Evolutionary conservation across 208 protist genomes (phyloP), one percentile per base, ranked within the genome.

Genomic region (Acanthamoeba triangularis): DNA sequence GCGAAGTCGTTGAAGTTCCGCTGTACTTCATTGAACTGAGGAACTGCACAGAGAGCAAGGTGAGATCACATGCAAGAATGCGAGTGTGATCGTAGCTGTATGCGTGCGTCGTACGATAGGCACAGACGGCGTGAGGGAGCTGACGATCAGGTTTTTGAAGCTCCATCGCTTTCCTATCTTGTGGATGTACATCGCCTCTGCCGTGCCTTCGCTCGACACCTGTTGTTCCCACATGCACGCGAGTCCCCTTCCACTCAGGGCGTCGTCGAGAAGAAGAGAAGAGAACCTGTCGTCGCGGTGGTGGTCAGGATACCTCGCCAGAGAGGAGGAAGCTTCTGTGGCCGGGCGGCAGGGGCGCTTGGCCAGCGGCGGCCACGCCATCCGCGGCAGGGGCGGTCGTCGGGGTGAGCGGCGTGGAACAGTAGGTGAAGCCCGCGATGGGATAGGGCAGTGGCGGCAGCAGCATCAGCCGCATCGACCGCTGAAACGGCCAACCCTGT

Each of bases 271-370:
- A 13, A 33, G 28, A 72, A 61, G 16, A 61, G 54, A 23, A 61
- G 54, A 13, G 54, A 6, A 23, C 49, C 49, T 20, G 49, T n/a
- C n/a, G n/a, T n/a, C n/a, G n/a, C n/a, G n/a, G n/a, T 54, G 13
- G 1, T 54, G 78, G 6, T 35, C 18, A 11, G 13, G 2, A 41
- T 37, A 87, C 78, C 78, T 87, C 78, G 18, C 78, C 78, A 8
- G 78, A 30, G 49, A 87, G 49, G 49, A 87, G 78, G 33, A 87
- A 87, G 78, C 78, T n/a, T n/a, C n/a, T 87, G 52, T 87, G 78
- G 5, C 30, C 5, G 44, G 44, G 35, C 13, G 47, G 28, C 16
- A 35, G 16, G 56, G 35, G 18, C n/a, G 11, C n/a, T 20, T n/a
- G 65, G 23, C 14, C 11, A 35, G n/a, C 14, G 5, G 30, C 65